Conservation (phyloP, 371 early-diverging fungal genomes). For the Rhizomucor miehei region DNA sequence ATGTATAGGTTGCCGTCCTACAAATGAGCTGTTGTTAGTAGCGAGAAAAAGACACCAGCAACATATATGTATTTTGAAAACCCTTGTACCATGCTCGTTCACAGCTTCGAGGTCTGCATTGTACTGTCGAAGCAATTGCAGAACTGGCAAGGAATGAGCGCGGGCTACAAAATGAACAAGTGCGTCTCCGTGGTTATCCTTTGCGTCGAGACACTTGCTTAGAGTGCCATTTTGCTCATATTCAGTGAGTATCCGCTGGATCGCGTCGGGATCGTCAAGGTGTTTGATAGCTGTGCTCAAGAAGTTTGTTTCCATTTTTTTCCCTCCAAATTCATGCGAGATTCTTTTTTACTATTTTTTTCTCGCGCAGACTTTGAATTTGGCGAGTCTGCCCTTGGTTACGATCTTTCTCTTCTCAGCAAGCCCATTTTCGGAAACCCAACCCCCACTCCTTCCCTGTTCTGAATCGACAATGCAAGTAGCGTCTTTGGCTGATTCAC, state of each 20-base stretch:
- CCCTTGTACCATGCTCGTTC: conserved; percentile 43
- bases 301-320: neutral
- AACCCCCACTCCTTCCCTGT: too few relatives aligned
- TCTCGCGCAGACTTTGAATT: too few relatives aligned
- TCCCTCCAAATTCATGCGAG: neutral
- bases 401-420: too few relatives aligned
- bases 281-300: conserved; percentile 5
- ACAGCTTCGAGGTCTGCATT: conserved; percentile 36
- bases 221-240: neutral
- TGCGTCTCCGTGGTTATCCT: conserved; percentile 44
- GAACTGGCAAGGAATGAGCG: conserved; percentile 23
- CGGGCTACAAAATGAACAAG: conserved; percentile 52
- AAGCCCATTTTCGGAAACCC: too few relatives aligned
- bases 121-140: conserved; percentile 24
- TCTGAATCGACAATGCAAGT: conserved; percentile 2
- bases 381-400: too few relatives aligned
- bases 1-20: conserved; percentile 49
- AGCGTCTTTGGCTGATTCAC: conserved; percentile 5
- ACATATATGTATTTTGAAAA: too few relatives aligned
- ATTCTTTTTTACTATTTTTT: too few relatives aligned
- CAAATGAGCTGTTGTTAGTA: neutral
- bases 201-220: conserved; percentile 13
- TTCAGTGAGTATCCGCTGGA: neutral
- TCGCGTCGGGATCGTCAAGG: conserved; percentile 1
- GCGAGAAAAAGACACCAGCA: too few relatives aligned